Percentiles rank a stretch among this genome's conserved stretches.
phyloP scores from a whole-genome alignment of 2,329 filamentous ascomycete genomes.

The Fusarium temperatum region DNA sequence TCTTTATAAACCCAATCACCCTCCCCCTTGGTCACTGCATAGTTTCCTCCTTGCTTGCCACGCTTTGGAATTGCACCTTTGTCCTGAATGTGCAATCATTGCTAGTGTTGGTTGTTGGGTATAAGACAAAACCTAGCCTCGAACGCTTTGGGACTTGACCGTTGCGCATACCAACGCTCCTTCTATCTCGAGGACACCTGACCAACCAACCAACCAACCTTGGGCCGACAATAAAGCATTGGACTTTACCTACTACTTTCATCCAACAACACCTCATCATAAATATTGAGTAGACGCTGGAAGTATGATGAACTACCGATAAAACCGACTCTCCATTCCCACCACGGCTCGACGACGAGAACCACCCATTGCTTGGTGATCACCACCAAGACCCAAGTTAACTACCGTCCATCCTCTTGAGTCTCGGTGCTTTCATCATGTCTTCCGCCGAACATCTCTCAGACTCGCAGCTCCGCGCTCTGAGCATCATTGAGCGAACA shows the following conservation, averaged over 20 bases:
- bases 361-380: not conserved
- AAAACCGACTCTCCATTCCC: not conserved
- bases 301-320: conserved; percentile 26
- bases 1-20: conserved; percentile 3
- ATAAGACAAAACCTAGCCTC: not conserved
- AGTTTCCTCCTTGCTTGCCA: not conserved
- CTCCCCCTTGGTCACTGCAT: not conserved
- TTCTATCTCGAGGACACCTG: conserved; percentile 5
- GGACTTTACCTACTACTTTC: not conserved
- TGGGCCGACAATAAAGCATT: not conserved
- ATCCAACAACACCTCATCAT: not conserved
- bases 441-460: conserved; percentile 13
- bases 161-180: conserved; percentile 7
- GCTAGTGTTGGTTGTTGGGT: not conserved
- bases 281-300: not conserved
- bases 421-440: conserved; percentile 23
- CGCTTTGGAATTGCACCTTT: not conserved
- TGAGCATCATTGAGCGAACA: conserved; percentile 71
- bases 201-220: not conserved
- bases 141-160: not conserved
- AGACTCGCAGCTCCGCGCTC: conserved; percentile 58
- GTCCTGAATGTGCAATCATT: not conserved
- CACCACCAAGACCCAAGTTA: not conserved
- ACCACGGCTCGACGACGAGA: conserved; percentile 1
- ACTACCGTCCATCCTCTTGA: not conserved